Conservation (phyloP, 805 yeast genomes). For the Suhomyces faveliae region DNA sequence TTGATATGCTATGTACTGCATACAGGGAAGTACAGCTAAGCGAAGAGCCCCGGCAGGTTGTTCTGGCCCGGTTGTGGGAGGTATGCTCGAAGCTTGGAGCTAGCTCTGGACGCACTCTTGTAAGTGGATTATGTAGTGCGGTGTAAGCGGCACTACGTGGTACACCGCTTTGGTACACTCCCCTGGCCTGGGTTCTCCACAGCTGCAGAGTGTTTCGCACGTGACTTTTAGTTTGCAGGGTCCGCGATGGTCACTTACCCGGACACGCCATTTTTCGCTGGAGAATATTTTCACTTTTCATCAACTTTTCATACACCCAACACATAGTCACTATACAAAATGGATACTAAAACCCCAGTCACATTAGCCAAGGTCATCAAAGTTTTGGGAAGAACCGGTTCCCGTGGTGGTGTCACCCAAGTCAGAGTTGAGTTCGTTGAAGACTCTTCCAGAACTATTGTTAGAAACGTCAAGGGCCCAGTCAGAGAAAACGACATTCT, state of each 20-base stretch:
- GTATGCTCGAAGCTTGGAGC: no score
- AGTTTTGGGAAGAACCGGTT: constrained; percentile 99
- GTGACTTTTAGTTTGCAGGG: no score
- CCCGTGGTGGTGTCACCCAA: constrained; percentile 99
- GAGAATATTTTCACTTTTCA: background rate
- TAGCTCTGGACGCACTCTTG: no score
- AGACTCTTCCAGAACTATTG: constrained; percentile 91
- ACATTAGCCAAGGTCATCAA: constrained; percentile 99
- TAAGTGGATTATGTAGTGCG: no score
- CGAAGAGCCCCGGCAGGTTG: no score
- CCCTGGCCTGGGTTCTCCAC: no score
- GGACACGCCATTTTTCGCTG: background rate
- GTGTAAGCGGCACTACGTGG: no score
- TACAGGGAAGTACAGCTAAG: background rate
- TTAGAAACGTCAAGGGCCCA: constrained; percentile 97
- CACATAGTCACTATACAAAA: background rate
- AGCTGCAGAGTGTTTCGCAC: no score
- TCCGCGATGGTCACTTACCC: background rate
- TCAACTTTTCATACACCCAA: constrained; percentile 2
- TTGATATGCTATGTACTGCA: background rate
- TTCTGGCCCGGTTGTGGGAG: no score
- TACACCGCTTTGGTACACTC: no score
- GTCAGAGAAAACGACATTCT: constrained; percentile 97
- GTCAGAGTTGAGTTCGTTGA: constrained; percentile 97
- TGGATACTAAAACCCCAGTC: constrained; percentile 81